Evolutionary conservation across 2,329 filamentous ascomycete species (phyloP), one percentile per base, ranked within the genome.

Genomic region (Xylariomycetidae sp.): DNA sequence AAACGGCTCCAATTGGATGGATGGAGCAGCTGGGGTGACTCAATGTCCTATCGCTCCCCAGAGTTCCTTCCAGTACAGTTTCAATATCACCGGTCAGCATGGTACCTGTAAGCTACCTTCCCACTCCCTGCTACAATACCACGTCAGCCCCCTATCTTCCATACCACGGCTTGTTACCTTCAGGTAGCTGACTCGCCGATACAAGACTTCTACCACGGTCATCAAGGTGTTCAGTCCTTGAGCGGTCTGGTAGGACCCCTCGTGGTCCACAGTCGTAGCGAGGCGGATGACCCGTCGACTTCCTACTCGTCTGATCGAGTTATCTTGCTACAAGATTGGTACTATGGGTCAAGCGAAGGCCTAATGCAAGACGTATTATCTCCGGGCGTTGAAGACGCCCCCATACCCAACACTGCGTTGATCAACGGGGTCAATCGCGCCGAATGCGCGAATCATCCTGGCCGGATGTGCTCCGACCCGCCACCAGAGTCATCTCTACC

Each of bases 1-100:
- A 52, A 85, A 85, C 45, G 82, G 82, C 9, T 85, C 82, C 0
- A 85, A 78, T 38, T 70, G 70, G 36, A 85, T 87, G 80, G 85
- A 90, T 49, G 85, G 85, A 1, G 73, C 82, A 2, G 67, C 77
- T 0, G 80, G 75, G 22, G 69, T 85, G 5, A 81, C 74, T 0
- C 82, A 85, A 51, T 85, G 80, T 41, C 69, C 74, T 0, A 80
- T 88, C 29, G 67, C 75, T 0, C 77, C 82, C 1, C 77, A 76
- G 1, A 61, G 67, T 3, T 74, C 64, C 1, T 82, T 83, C 41
- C 77, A 70, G 1, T 88, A 88, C 53, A 72, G 73, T 12, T 88
- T 88, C 52, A 76, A 74, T 0, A 70, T 83, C n/a, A 53, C 53
- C 8, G 59, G 57, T 0, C 70, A 75, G 42, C 40, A 55, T 11